These are phyloP conservation scores for Coelastrella sp. DNA, from an alignment of 139 green algal genomes.

Conservation along the genomic window DNA sequence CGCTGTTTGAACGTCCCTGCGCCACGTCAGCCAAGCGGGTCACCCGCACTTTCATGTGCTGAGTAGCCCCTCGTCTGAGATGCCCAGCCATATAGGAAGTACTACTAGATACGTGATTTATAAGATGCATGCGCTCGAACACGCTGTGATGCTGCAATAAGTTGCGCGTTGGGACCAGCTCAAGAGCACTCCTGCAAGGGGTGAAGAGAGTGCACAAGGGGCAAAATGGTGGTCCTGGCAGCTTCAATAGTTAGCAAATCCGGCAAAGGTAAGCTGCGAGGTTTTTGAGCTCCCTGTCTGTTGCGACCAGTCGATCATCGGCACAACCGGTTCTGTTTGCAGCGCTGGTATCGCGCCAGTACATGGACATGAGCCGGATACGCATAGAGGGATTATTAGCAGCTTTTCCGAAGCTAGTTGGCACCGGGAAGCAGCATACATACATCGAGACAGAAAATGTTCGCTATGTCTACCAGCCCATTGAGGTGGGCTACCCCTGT, in stretches of 20 bases:
- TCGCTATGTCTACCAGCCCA: conserved; percentile 98
- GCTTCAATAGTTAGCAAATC: conserved; percentile 91
- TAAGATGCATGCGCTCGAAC: too few species aligned
- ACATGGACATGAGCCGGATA: conserved; percentile 98
- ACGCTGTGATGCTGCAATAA: too few species aligned
- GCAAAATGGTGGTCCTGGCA: conserved; percentile 93
- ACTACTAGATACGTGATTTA: too few species aligned
- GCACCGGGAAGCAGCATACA: conserved; percentile 97
- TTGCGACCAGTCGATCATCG: neutral
- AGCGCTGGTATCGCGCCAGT: conserved; percentile 98
- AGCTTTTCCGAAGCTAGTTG: conserved; percentile 98
- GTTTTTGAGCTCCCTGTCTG: neutral
- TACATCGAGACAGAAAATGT: conserved; percentile 99
- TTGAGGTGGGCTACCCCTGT: conserved; percentile 81
- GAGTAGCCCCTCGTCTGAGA: too few species aligned
- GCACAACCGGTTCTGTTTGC: conserved; percentile 48
- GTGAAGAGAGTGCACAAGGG: too few species aligned
- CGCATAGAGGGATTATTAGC: conserved; percentile 98
- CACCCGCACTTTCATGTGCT: too few species aligned
- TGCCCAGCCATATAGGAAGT: too few species aligned
- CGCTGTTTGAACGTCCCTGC: too few species aligned
- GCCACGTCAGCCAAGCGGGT: too few species aligned
- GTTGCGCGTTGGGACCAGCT: too few species aligned
- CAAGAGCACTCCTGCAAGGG: too few species aligned
- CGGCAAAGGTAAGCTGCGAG: conserved; percentile 82